phyloP scores from a whole-genome alignment of 305 asterid genomes.

The Solanum hybrid region DNA sequence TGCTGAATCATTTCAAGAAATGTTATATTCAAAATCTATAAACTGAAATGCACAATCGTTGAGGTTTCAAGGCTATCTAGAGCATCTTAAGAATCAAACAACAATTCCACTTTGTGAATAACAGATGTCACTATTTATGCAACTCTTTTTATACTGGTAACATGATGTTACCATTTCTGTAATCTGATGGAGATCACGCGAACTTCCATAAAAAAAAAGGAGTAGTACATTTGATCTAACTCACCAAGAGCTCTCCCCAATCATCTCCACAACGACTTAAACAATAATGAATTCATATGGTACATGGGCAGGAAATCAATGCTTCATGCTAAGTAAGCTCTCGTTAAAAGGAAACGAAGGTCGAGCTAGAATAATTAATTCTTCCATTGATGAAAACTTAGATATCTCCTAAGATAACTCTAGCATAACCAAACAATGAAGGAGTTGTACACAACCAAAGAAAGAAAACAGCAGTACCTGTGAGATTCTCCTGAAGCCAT shows the following conservation, averaged over 20 bases:
- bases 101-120: neutral
- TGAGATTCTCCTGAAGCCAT: slow-evolving; percentile 98
- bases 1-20: neutral
- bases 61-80: neutral
- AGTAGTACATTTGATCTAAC: neutral
- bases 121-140: neutral
- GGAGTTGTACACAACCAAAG: neutral
- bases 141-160: neutral
- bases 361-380: neutral
- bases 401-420: neutral
- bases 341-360: neutral
- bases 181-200: neutral
- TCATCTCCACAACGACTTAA: neutral
- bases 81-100: neutral
- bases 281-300: neutral
- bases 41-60: neutral
- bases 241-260: neutral
- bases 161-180: neutral
- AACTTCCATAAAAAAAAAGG: neutral
- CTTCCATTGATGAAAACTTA: neutral
- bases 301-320: neutral
- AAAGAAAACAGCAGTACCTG: slow-evolving; percentile 42
- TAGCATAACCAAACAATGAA: neutral
- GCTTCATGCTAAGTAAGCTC: neutral
- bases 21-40: neutral